These are phyloP conservation scores for Metschnikowia santaceciliae DNA, from an alignment of 805 yeast species.

Conservation along the genomic window DNA sequence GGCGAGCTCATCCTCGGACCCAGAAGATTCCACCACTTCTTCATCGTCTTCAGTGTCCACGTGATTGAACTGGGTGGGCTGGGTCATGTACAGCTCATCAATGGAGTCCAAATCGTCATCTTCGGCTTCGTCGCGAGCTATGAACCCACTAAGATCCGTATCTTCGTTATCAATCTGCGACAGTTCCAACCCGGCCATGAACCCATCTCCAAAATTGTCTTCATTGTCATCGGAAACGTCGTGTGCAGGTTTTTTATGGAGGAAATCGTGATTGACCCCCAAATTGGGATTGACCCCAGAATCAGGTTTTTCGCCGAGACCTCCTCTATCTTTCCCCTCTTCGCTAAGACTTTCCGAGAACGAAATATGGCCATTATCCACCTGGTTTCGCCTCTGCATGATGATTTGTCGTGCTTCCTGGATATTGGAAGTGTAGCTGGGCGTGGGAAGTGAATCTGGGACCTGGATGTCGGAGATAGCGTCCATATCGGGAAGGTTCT, in stretches of 20 bases:
- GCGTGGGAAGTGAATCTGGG: background rate
- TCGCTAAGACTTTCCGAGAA: background rate
- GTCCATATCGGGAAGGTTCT: background rate
- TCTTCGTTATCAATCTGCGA: slow-evolving; percentile 15
- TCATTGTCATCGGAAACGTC: slow-evolving; percentile 2
- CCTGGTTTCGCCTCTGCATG: background rate
- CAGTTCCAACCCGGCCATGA: slow-evolving; percentile 16
- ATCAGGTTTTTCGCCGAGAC: too few species aligned
- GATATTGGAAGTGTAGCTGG: background rate
- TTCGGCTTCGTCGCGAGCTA: slow-evolving; percentile 15
- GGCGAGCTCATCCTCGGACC: slow-evolving; percentile 13
- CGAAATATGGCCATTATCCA: background rate
- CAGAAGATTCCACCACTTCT: slow-evolving; percentile 3
- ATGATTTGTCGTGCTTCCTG: slow-evolving; percentile 1
- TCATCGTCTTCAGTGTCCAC: slow-evolving; percentile 12
- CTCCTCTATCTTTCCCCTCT: too few species aligned
- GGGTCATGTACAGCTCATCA: slow-evolving; percentile 14
- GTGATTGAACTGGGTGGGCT: slow-evolving; percentile 10
- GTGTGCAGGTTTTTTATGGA: too few species aligned
- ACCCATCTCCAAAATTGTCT: slow-evolving; percentile 18
- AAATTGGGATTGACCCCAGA: too few species aligned
- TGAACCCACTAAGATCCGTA: slow-evolving; percentile 18
- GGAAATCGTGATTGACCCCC: too few species aligned
- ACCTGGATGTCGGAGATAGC: background rate
- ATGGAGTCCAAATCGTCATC: slow-evolving; percentile 10